These are phyloP conservation scores for Arthrobotrys sphaeroides DNA, from an alignment of 2,329 filamentous ascomycete genomes.

Conservation along the genomic window DNA sequence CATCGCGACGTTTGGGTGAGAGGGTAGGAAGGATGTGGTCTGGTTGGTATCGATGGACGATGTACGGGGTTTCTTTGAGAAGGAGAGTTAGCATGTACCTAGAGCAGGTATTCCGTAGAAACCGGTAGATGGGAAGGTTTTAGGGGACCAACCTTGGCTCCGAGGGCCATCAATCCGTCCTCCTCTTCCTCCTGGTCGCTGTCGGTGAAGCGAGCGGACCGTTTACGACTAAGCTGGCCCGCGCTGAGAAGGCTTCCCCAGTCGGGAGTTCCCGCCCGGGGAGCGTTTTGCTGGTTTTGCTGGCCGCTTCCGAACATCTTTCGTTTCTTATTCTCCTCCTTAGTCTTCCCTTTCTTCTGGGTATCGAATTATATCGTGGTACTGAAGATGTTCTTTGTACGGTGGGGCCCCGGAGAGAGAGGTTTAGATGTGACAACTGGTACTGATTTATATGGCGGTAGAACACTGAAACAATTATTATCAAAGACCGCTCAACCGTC, in stretches of 20 bases:
- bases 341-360: too few species aligned
- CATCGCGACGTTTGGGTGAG: conserved; percentile 13
- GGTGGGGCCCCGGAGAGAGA: not conserved
- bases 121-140: not conserved
- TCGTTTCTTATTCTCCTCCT: not conserved
- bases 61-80: conserved; percentile 32
- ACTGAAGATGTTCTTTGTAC: too few species aligned
- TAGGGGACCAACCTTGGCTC: conserved; percentile 28
- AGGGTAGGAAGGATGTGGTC: conserved; percentile 12
- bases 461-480: too few species aligned
- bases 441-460: too few species aligned
- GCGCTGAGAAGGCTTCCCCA: conserved; percentile 3
- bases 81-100: not conserved
- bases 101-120: not conserved
- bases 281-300: not conserved
- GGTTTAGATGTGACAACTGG: not conserved
- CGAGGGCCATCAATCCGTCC: conserved; percentile 3
- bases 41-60: not conserved
- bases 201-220: conserved; percentile 41
- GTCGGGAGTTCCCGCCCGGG: not conserved
- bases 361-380: too few species aligned
- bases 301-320: conserved; percentile 23
- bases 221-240: conserved; percentile 27
- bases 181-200: conserved; percentile 50
- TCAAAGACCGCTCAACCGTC: not conserved